A percentile compares a stretch with the other conserved stretches of the same genome.
phyloP scores from a whole-genome alignment of 163 green algal species.

The Scenedesmus sp. region DNA sequence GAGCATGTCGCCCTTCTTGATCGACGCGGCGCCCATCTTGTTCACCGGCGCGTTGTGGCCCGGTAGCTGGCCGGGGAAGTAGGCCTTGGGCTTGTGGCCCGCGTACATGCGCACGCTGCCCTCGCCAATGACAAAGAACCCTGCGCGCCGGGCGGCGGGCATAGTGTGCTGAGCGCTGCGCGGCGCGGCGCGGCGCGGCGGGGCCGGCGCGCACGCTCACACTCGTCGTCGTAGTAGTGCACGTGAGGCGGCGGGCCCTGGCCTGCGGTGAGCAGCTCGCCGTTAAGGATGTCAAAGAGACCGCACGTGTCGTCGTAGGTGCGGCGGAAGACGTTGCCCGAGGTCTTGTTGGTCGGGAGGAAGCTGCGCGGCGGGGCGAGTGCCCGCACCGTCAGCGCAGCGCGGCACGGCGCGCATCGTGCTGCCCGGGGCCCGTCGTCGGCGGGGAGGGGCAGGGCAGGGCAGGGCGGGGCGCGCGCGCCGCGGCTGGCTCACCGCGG shows the following conservation, averaged over 20 bases:
- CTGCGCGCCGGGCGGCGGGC: neutral
- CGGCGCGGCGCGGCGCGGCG: too few species aligned
- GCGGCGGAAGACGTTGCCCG: constrained; percentile 1
- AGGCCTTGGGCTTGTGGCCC: neutral
- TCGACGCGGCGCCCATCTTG: neutral
- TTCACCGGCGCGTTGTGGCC: neutral
- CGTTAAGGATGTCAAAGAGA: neutral
- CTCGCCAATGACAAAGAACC: neutral
- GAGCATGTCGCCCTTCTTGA: constrained; percentile 5
- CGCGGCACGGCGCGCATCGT: too few species aligned
- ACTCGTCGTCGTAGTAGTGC: neutral
- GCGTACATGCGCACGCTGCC: constrained; percentile 11
- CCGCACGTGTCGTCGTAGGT: neutral
- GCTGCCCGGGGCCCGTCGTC: too few species aligned
- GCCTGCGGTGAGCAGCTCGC: neutral
- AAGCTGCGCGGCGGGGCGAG: too few species aligned
- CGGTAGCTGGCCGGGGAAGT: neutral
- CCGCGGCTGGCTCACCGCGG: too few species aligned
- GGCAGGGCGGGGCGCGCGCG: too few species aligned
- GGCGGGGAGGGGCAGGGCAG: too few species aligned
- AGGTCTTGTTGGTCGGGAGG: constrained; percentile 2
- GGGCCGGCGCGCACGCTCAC: neutral
- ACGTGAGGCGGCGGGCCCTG: neutral
- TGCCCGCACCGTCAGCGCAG: too few species aligned
- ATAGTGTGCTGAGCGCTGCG: neutral